Base-by-base conservation (phyloP, 495 filamentous ascomycete genomes). In the Hypoxylon cercidicola region DNA sequence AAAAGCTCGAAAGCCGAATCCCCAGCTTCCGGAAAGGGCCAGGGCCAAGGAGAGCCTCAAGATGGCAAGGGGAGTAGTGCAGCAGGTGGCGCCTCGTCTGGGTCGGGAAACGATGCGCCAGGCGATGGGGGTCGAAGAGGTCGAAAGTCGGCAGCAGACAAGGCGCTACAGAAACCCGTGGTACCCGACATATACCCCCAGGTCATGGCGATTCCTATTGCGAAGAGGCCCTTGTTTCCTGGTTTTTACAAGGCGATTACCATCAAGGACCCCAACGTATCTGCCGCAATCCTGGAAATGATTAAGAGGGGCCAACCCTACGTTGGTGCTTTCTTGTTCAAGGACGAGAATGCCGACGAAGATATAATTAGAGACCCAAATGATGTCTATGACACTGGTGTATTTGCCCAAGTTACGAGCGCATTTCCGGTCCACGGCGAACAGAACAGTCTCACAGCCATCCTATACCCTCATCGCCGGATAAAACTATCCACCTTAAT, bases 201-300 rank as follows among this genome's bases (percentile, higher is more conserved):
- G 72, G 93, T 99, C 47, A 93, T 99, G 90, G 96, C 96, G 0
- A 94, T 99, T 55, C 95, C 96, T n/a, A 97, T 99, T 67, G 90
- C 91, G 4, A 93, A 95, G 78, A 86, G 96, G 45, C 96, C 95
- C 20, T 78, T 99, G 1, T 99, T 97, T 77, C 96, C 96, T 0
- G 96, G 96, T 0, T 99, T 97, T 78, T 99, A 99, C 79, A 99
- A 99, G 74, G 93, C 96, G 2, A 91, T 99, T 60, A 98, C 95
- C 4, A 93, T 99, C 52, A 89, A 89, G 62, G 92, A 99, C 73
- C 90, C 88, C 4, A 89, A 92, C 65, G 96, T 99, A 19, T 87
- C 91, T 28, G 83, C 85, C 34, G 96, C 96, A 12, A 96, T 99
- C 59, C 87, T 92, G 64, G 96, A 99, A 63, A 95, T 96, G 88